These are phyloP conservation scores for Elsinoe necatrix DNA, from an alignment of 2,329 filamentous ascomycete genomes.

Conservation along the genomic window DNA sequence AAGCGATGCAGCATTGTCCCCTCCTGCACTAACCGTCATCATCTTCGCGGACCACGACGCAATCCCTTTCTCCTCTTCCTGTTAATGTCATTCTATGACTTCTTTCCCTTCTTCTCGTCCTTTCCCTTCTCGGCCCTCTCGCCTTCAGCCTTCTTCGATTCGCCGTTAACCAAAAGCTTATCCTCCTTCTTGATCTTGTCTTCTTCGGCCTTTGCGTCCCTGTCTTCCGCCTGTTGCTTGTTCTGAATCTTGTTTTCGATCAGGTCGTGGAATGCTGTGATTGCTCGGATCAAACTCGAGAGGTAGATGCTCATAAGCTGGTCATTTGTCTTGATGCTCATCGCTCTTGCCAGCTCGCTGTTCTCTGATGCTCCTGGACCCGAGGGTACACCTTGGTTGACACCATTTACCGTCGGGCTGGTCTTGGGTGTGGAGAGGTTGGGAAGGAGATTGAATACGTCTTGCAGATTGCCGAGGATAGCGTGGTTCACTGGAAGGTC, in stretches of 20 bases:
- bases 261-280: conserved; percentile 96
- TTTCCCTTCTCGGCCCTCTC: conserved; percentile 44
- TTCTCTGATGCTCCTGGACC: conserved; percentile 47
- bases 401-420: conserved; percentile 37
- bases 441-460: conserved; percentile 95
- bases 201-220: conserved; percentile 69
- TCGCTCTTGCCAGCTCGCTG: conserved; percentile 83
- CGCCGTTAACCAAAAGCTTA: conserved; percentile 52
- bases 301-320: conserved; percentile 98
- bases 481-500: conserved; percentile 94
- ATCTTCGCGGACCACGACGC: neutral
- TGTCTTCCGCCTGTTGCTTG: conserved; percentile 91
- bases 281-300: conserved; percentile 90
- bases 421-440: conserved; percentile 82
- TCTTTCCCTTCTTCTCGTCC: conserved; percentile 48
- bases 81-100: conserved; percentile 28
- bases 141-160: conserved; percentile 38
- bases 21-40: neutral
- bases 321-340: conserved; percentile 99
- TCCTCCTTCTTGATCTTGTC: conserved; percentile 51
- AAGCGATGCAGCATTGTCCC: neutral
- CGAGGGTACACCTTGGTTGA: conserved; percentile 48
- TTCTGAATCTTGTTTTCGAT: conserved; percentile 99
- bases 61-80: conserved; percentile 42
- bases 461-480: conserved; percentile 95